A percentile compares a stretch with the other conserved stretches of the same genome.
phyloP scores from a whole-genome alignment of 2,329 filamentous ascomycete genomes.

The Nemania sp. region DNA sequence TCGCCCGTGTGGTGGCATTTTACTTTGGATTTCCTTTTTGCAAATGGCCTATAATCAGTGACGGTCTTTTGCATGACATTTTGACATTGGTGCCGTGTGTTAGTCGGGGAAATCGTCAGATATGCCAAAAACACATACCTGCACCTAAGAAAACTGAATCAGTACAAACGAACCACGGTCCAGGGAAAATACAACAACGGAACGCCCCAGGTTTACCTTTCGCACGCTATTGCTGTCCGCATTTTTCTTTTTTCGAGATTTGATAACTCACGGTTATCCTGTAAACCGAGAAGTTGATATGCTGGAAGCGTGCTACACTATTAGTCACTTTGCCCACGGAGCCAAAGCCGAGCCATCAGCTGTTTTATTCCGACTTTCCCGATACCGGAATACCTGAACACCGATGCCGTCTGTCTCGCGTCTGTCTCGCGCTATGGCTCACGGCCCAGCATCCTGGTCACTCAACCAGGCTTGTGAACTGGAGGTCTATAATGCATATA shows the following conservation, averaged over 20 bases:
- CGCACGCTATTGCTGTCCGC: conserved; percentile 27
- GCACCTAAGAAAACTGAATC: conserved; percentile 10
- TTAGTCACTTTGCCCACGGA: background rate
- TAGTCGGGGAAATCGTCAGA: conserved; percentile 13
- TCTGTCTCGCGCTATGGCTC: too few species aligned
- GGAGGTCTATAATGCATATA: too few species aligned
- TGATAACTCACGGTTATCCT: background rate
- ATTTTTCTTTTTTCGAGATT: conserved; percentile 22
- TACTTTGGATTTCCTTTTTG: conserved; percentile 23
- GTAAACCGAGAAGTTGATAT: background rate
- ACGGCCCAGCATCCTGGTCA: too few species aligned
- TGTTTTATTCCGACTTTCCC: conserved; percentile 29
- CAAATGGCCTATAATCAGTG: conserved; percentile 3
- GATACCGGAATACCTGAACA: conserved; percentile 23
- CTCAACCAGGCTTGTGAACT: too few species aligned
- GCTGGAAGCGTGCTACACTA: background rate
- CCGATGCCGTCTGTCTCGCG: too few species aligned
- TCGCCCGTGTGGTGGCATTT: conserved; percentile 26
- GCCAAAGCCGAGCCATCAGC: conserved; percentile 9
- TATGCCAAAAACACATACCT: conserved; percentile 14
- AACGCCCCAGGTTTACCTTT: conserved; percentile 14
- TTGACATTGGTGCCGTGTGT: background rate
- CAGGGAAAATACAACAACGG: background rate
- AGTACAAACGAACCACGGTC: conserved; percentile 6
- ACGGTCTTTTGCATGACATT: background rate